phyloP scores from a whole-genome alignment of 2,329 filamentous ascomycete species.

The Aschersonia sp. region DNA sequence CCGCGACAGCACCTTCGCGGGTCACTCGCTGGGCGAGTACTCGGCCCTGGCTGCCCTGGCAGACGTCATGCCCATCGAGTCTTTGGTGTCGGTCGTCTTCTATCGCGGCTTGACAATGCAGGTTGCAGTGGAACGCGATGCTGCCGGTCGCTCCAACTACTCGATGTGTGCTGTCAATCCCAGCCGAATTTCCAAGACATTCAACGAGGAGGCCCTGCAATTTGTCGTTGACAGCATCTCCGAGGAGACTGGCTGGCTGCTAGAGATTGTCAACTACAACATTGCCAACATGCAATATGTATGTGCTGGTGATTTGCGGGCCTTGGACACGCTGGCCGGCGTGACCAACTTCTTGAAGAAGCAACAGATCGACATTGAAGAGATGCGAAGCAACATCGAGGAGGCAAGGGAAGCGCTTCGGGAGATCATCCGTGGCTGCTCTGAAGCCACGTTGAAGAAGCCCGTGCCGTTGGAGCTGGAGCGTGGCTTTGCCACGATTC shows the following conservation, averaged over 20 bases:
- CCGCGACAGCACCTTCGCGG: conserved; percentile 90
- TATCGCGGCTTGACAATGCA: conserved; percentile 99
- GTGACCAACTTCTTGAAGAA: conserved; percentile 92
- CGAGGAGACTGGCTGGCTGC: conserved; percentile 84
- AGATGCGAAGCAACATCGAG: conserved; percentile 78
- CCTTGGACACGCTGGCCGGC: conserved; percentile 58
- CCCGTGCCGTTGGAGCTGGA: conserved; percentile 77
- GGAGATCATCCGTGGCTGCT: conserved; percentile 80
- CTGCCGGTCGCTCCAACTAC: conserved; percentile 87
- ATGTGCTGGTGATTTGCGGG: conserved; percentile 54
- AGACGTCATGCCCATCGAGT: conserved; percentile 99
- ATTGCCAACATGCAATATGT: conserved; percentile 66
- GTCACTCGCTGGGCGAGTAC: conserved; percentile 96
- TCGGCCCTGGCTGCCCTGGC: conserved; percentile 90
- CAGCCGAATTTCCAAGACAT: conserved; percentile 93
- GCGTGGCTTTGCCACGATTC: conserved; percentile 93
- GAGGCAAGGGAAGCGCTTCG: conserved; percentile 82
- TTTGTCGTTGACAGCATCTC: conserved; percentile 94
- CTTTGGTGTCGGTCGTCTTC: conserved; percentile 94
- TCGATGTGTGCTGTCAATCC: conserved; percentile 99
- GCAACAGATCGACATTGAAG: conserved; percentile 93
- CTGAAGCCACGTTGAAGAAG: conserved; percentile 77
- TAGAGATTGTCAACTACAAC: conserved; percentile 98
- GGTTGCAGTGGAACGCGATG: conserved; percentile 94
- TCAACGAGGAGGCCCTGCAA: conserved; percentile 93